Conservation (phyloP, 352 stramenopile species). For the Pythium monospermum region DNA sequence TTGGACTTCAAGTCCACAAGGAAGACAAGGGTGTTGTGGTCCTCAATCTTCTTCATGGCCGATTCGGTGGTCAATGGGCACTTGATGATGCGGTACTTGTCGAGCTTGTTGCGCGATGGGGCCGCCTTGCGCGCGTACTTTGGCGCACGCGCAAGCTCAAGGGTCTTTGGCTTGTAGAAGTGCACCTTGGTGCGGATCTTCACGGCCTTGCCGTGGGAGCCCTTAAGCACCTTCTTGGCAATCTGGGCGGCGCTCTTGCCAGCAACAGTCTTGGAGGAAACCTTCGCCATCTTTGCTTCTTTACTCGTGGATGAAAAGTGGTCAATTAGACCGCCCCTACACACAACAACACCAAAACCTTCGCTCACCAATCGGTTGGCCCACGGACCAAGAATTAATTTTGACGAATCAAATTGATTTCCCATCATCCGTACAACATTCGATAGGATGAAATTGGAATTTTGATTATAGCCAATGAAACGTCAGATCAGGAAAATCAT, state of each 20-base stretch:
- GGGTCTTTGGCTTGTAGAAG: conserved; percentile 99
- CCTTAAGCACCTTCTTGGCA: conserved; percentile 95
- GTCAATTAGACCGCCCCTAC: neutral
- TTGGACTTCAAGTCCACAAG: conserved; percentile 99
- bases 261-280: conserved; percentile 72
- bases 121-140: conserved; percentile 95
- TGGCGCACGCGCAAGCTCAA: conserved; percentile 92
- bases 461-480: too few relatives aligned
- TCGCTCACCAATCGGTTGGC: conserved; percentile 16
- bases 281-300: conserved; percentile 78
- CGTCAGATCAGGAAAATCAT: too few relatives aligned
- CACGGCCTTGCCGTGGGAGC: conserved; percentile 95
- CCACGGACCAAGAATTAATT: too few relatives aligned
- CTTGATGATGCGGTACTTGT: conserved; percentile 99
- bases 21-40: conserved; percentile 99
- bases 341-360: neutral
- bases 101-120: conserved; percentile 93
- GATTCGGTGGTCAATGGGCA: conserved; percentile 98
- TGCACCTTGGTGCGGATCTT: conserved; percentile 99
- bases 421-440: too few relatives aligned
- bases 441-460: too few relatives aligned
- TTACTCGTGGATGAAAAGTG: conserved; percentile 42
- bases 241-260: conserved; percentile 92
- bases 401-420: too few relatives aligned
- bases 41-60: conserved; percentile 99